Evolutionary conservation across 2,329 filamentous ascomycete species (phyloP), one percentile per base, ranked within the genome.

Genomic region (Coccinonectria pachysandricola): DNA sequence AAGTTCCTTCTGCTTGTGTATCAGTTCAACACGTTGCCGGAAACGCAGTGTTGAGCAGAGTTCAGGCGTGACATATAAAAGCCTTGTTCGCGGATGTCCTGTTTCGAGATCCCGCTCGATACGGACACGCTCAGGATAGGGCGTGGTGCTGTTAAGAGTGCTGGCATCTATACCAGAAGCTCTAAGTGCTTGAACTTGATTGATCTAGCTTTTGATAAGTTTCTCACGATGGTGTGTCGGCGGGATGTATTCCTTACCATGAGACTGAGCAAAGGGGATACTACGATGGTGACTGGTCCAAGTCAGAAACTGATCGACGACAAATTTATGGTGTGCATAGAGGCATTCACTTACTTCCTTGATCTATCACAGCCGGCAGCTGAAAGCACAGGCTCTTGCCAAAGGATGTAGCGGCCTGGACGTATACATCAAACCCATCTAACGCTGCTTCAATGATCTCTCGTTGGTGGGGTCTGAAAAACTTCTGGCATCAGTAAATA

Each of bases 381-480:
- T 95, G 87, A 50, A 88, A 95, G 59, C 88, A 95, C 27, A 95
- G 56, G 47, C 84, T 92, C 56, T 95, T 95, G 21, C 87, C 88
- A 52, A 95, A 95, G 7, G 79, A 84, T 3, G 82, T 87, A 28
- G 82, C 82, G 23, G 88, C 88, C 55, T 95, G 88, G 1, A 96
- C 70, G 48, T 93, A 95, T 21, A 96, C 80, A 76, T 96, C 88
- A 36, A 87, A 68, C 10, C 84, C 80, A 30, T 80, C 73, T 7
- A 95, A 65, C 3, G 83, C 82, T 6, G 84, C 81, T 31, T 70
- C 65, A 29, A 96, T 88, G 30, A 95, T 86, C 46, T 96, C 86
- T 33, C 83, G 75, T 50, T 95, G 88, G 19, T 82, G 63, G 8
- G 86, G 85, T 42, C 85, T 86, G 17, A 10, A 19, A 19, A 19